phyloP scores from a whole-genome alignment of 1,284 basidiomycete genomes.

The Sutorius eximius region DNA sequence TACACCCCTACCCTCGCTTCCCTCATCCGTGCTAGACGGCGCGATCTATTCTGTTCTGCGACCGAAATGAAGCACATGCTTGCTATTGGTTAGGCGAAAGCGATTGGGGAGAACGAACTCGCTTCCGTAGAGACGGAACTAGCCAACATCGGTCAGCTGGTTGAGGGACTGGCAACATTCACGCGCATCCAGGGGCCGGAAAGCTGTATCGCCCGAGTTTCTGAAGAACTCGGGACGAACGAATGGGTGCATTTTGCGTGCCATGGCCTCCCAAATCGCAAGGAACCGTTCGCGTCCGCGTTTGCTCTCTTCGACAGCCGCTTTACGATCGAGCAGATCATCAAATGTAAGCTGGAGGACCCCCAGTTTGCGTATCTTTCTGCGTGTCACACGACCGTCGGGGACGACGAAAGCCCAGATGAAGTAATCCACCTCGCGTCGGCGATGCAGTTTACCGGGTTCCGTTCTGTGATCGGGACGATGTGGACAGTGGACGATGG shows the following conservation, averaged over 20 bases:
- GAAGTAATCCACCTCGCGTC: neutral
- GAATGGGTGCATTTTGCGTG: slow-evolving; percentile 1
- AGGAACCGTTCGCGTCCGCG: neutral
- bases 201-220: neutral
- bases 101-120: neutral
- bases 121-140: neutral
- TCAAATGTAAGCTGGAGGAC: neutral
- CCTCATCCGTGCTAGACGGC: slow-evolving; percentile 18
- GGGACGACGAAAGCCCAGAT: neutral
- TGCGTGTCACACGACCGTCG: neutral
- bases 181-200: neutral
- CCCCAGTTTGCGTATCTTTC: neutral
- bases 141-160: neutral
- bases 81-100: neutral
- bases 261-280: neutral
- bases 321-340: neutral
- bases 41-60: too few species aligned
- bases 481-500: neutral
- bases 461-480: neutral
- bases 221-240: neutral
- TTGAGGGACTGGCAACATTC: neutral
- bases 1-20: slow-evolving; percentile 3
- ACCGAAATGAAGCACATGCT: neutral
- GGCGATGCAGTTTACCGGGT: neutral
- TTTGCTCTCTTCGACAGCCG: neutral